Evolutionary conservation across 2,329 filamentous ascomycete genomes (phyloP).

Genomic region (Penicillium sp.): DNA sequence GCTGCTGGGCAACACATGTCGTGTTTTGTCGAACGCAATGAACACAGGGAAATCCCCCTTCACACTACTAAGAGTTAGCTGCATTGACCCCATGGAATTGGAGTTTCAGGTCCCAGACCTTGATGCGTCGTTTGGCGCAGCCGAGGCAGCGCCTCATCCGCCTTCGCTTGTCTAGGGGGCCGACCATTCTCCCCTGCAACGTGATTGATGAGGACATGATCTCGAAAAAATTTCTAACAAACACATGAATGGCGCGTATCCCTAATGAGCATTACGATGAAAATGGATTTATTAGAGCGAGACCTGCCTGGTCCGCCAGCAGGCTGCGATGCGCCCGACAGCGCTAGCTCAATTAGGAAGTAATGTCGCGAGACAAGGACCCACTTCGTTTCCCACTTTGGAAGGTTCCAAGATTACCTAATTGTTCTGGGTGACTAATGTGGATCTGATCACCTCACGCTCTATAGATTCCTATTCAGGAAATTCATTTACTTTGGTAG

Average conservation of each 20-base stretch:
- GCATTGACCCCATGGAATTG: background rate
- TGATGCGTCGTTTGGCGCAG: constrained; percentile 8
- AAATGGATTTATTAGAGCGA: background rate
- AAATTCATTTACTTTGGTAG: background rate
- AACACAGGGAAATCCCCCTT: background rate
- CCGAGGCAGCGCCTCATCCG: constrained; percentile 5
- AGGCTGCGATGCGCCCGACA: background rate
- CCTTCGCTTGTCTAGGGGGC: constrained; percentile 10
- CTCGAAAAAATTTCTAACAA: background rate
- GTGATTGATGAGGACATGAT: background rate
- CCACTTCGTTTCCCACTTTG: background rate
- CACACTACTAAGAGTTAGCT: background rate
- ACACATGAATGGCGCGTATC: background rate
- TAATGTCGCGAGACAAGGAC: background rate
- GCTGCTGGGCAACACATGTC: constrained; percentile 1
- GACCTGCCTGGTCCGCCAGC: background rate
- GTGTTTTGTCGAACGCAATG: background rate
- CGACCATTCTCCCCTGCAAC: background rate
- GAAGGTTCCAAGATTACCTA: background rate
- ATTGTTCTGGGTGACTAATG: background rate
- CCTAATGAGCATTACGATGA: background rate
- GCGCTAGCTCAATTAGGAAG: background rate
- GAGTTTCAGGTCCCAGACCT: constrained; percentile 2
- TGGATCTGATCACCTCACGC: background rate
- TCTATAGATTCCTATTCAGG: background rate